phyloP scores from a whole-genome alignment of 2,329 filamentous ascomycete species.

The Pyricularia sp. region DNA sequence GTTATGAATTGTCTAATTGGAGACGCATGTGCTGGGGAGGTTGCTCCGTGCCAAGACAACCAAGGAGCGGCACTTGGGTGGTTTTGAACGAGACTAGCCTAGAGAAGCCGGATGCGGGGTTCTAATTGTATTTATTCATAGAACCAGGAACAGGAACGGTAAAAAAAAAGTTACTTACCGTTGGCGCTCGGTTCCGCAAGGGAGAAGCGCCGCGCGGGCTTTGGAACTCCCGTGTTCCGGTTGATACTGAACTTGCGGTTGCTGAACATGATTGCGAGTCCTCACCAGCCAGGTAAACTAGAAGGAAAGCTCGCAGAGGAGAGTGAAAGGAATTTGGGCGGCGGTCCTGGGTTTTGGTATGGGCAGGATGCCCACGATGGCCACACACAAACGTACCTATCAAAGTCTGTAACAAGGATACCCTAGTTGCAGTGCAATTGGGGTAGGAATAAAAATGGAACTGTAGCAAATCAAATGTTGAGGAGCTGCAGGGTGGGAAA shows the following conservation, averaged over 20 bases:
- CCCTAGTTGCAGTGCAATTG: background rate
- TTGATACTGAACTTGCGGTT: conserved; percentile 60
- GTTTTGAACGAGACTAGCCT: background rate
- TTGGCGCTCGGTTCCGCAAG: conserved; percentile 45
- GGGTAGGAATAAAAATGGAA: background rate
- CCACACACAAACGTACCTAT: background rate
- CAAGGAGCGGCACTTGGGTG: background rate
- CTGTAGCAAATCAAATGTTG: background rate
- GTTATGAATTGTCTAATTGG: background rate
- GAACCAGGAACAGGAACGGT: background rate
- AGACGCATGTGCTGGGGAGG: background rate
- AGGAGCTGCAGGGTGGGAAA: background rate
- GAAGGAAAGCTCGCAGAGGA: background rate
- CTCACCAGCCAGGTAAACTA: background rate
- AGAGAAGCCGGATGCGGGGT: background rate
- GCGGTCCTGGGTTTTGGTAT: background rate
- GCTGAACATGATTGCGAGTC: conserved; percentile 35
- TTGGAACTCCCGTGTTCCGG: conserved; percentile 52
- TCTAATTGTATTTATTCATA: background rate
- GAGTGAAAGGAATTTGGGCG: background rate
- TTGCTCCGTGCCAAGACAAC: background rate
- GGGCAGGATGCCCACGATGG: background rate
- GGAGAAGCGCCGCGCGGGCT: conserved; percentile 47
- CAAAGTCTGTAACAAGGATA: background rate
- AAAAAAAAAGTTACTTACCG: conserved; percentile 30